phyloP scores from a whole-genome alignment of 2,329 filamentous ascomycete species.

The Monilinia laxa region DNA sequence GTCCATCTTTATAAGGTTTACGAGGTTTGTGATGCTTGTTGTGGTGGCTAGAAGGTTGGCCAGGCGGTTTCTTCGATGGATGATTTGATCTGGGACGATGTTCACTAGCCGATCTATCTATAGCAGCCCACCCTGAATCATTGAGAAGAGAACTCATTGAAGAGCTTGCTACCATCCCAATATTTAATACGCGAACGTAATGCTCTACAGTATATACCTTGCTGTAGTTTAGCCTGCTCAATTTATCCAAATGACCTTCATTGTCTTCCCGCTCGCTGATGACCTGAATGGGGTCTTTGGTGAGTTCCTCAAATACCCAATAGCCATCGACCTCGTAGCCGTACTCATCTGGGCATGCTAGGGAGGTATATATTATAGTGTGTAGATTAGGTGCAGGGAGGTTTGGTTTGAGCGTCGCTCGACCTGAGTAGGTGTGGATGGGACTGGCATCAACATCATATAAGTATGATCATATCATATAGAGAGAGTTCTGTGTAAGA shows the following conservation, averaged over 20 bases:
- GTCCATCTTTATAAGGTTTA: no score
- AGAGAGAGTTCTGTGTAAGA: background rate
- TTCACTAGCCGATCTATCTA: no score
- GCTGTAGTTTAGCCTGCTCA: slow-evolving; percentile 34
- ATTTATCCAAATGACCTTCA: background rate
- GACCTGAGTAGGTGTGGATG: slow-evolving; percentile 33
- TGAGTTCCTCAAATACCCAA: slow-evolving; percentile 24
- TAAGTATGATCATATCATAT: background rate
- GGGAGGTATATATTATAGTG: slow-evolving; percentile 18
- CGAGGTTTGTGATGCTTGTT: background rate
- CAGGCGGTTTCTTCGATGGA: background rate
- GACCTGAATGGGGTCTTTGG: slow-evolving; percentile 31
- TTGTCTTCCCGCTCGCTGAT: slow-evolving; percentile 14
- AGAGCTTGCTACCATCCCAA: slow-evolving; percentile 24
- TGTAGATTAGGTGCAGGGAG: slow-evolving; percentile 3
- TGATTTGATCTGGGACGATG: no score
- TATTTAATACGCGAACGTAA: slow-evolving; percentile 29
- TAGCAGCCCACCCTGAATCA: background rate
- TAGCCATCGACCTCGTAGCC: background rate
- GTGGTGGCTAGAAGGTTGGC: background rate
- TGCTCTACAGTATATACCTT: slow-evolving; percentile 36
- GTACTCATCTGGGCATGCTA: background rate
- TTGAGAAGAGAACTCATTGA: background rate
- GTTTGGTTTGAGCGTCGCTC: slow-evolving; percentile 33
- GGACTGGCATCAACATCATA: slow-evolving; percentile 20